Percentiles rank a stretch among this genome's conserved stretches.
Evolutionary conservation across 176 grass and related monocot species (phyloP).

Genomic region (Juncus inflexus): DNA sequence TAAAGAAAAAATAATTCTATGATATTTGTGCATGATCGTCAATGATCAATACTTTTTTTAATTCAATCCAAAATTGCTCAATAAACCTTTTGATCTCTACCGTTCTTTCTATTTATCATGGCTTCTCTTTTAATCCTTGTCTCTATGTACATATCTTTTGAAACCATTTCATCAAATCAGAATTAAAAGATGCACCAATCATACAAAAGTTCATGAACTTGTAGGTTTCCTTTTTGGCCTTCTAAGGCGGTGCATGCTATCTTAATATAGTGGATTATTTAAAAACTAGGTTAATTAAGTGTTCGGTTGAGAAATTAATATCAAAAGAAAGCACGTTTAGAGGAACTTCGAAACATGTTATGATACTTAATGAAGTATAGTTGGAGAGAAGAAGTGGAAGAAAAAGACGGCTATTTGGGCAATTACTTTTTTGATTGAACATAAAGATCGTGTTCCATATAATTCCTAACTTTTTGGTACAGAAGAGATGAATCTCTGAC

Average conservation of each 20-base stretch:
- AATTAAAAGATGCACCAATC: conserved; percentile 9
- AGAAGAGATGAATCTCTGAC: conserved; percentile 60
- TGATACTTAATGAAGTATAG: no score
- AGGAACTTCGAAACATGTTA: conserved; percentile 7
- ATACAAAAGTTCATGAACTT: neutral
- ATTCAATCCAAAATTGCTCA: no score
- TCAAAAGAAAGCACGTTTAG: neutral
- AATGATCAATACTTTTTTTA: no score
- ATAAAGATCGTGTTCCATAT: conserved; percentile 34
- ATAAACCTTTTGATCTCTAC: conserved; percentile 13
- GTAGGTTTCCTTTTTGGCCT: conserved; percentile 6
- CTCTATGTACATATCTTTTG: no score
- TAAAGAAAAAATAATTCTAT: no score
- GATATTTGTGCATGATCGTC: no score
- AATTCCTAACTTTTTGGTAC: conserved; percentile 16
- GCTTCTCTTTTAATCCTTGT: conserved; percentile 12
- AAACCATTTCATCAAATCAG: no score
- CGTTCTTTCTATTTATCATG: conserved; percentile 20
- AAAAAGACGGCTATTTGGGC: conserved; percentile 17
- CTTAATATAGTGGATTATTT: neutral
- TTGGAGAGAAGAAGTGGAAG: neutral
- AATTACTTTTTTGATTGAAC: conserved; percentile 40
- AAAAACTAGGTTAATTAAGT: neutral
- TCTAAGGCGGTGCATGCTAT: neutral
- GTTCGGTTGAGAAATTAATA: neutral